phyloP scores from a whole-genome alignment of 805 yeast genomes.

The Yarrowia sp. region DNA sequence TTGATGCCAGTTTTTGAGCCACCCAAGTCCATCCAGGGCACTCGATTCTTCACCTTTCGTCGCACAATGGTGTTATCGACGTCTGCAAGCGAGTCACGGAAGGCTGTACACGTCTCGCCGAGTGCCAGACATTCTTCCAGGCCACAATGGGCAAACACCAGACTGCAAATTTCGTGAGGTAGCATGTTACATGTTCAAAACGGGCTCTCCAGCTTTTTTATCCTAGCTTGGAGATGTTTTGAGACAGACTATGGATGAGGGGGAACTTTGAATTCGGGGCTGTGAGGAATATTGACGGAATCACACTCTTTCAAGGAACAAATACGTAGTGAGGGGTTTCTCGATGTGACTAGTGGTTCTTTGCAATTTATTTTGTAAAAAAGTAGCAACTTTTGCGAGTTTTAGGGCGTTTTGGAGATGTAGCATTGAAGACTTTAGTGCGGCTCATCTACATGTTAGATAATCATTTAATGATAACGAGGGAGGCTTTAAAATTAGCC shows the following conservation, averaged over 20 bases:
- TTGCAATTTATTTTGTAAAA: no score
- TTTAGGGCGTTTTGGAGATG: background rate
- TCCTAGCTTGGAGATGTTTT: background rate
- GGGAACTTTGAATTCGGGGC: constrained; percentile 11
- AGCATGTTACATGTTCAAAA: background rate
- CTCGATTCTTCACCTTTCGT: background rate
- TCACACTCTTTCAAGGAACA: no score
- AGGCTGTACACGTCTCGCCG: background rate
- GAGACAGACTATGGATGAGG: constrained; percentile 5
- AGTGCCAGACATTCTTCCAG: constrained; percentile 1
- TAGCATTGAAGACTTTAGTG: background rate
- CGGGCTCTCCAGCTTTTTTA: background rate
- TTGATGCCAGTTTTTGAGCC: background rate
- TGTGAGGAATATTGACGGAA: no score
- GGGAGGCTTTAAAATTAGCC: background rate
- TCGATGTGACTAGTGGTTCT: no score
- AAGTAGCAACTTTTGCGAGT: background rate
- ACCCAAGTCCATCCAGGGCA: constrained; percentile 4
- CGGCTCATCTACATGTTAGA: background rate
- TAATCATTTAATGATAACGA: background rate
- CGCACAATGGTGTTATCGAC: background rate
- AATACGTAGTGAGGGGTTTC: no score
- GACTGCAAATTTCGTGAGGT: constrained; percentile 16
- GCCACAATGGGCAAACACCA: background rate
- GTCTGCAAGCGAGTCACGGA: background rate